Percentiles rank a stretch among this genome's conserved stretches.
These are phyloP conservation scores for Clarireedia monteithiana DNA, from an alignment of 2,329 filamentous ascomycete genomes.

Conservation along the genomic window DNA sequence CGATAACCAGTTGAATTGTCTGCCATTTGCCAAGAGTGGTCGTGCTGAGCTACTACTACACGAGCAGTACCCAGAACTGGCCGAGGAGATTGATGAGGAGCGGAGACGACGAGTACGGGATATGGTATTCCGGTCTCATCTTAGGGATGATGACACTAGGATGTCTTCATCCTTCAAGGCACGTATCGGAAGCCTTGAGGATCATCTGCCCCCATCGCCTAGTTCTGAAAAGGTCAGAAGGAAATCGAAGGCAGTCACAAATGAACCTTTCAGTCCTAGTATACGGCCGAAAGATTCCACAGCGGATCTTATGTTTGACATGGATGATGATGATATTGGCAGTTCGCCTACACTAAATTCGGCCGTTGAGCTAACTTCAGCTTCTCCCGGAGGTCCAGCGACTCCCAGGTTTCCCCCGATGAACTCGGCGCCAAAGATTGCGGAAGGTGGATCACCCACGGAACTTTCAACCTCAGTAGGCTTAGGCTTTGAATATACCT, in stretches of 20 bases:
- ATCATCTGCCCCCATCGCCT: constrained; percentile 35
- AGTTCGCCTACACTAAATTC: not conserved
- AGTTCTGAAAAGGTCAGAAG: constrained; percentile 35
- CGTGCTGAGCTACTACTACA: constrained; percentile 59
- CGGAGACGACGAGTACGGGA: constrained; percentile 64
- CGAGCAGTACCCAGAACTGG: constrained; percentile 36
- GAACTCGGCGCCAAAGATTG: constrained; percentile 5
- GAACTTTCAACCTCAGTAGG: not conserved
- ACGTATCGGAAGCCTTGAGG: constrained; percentile 58
- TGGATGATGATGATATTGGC: constrained; percentile 58
- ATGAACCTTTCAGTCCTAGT: constrained; percentile 56
- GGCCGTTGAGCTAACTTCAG: constrained; percentile 2
- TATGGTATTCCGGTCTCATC: constrained; percentile 59
- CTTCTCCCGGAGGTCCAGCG: not conserved
- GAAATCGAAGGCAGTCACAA: constrained; percentile 39
- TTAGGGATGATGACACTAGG: constrained; percentile 58
- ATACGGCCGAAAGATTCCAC: constrained; percentile 61
- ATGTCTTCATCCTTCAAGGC: constrained; percentile 51
- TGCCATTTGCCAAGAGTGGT: constrained; percentile 71
- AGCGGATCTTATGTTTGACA: constrained; percentile 81
- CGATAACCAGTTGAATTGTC: constrained; percentile 70
- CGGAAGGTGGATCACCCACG: constrained; percentile 1
- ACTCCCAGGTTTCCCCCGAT: constrained; percentile 1
- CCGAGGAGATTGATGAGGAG: constrained; percentile 60
- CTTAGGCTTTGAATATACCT: not conserved